Evolutionary conservation across 139 green algal species (phyloP), one percentile per base, ranked within the genome.

Genomic region (Micromonas pusilla): DNA sequence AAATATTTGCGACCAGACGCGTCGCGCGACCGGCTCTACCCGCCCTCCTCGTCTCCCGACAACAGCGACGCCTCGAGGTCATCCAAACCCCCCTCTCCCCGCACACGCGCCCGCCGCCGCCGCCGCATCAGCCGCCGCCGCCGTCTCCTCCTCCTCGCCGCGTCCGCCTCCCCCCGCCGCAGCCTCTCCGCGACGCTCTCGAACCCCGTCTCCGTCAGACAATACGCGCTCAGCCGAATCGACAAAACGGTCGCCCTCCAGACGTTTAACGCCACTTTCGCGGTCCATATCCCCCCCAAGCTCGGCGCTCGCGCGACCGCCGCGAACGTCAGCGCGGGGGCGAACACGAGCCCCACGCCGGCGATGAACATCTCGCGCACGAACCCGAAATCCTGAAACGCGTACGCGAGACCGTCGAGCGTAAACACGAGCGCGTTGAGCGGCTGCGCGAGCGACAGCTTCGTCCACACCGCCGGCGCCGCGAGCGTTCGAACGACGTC

Each of bases 401-500:
- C 86, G 30, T 88, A 88, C 73, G 90, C 79, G 9, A 92, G 65
- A 2, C 87, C 88, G 73, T 92, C 88, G 34, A 86, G 86, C 19
- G 92, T 82, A 78, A 92, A 92, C 0, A 92, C 80, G 37, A 86
- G 21, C 26, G 82, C 77, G 62, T 92, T 92, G 19, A 92, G 38
- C 13, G 88, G 88, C 76, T 92, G 88, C 0, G 76, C 70, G 20
- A 86, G 1, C 2, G 65, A 73, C 36, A 92, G 52, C 26, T 89
- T 52, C 1, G 45, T 3, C 88, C 88, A 92, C 30, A 89, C 52
- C 0, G 28, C 33, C 1, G 34, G 25, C 4, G 70, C 33, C 16
- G 20, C 16, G n/a, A 85, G 26, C 1, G 66, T 53, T 23, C 26
- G 16, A 1, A 20, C 2, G 32, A 53, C 30, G 23, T 23, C 31